Base-by-base conservation (phyloP, 768 basidiomycete genomes). In the Agrocybe chaxingu region DNA sequence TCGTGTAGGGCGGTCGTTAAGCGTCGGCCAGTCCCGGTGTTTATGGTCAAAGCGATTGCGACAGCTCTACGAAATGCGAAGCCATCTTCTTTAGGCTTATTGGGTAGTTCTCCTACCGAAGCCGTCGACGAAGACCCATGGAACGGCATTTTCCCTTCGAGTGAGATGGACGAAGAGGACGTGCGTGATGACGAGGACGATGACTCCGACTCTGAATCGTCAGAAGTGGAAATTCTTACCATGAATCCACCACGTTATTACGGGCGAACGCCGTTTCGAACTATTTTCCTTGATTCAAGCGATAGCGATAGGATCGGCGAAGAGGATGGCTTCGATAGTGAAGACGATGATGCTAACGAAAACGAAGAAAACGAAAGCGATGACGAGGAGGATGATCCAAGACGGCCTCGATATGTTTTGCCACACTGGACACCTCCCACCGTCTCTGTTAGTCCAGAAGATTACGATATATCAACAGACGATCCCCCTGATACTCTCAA, bases 11-110 rank as follows among this genome's bases (percentile, higher is more conserved):
- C 84, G 5, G 61, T 60, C 7, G 74, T 89, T 13, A 69, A 66
- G 19, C 73, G 73, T 42, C 78, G 84, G 24, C 88, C 88, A 4
- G 78, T 81, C 19, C 87, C 86, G 0, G 71, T 87, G 18, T 89
- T 86, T 58, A 63, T 87, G 59, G 73, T 90, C 43, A 87, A 87
- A 64, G 72, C 76, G 12, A 72, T 89, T 24, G 73, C 75, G 0
- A 64, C 72, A 10, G 70, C 77, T 2, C 57, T 89, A 11, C 63
- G 66, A 33, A 80, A 78, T 52, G 67, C 62, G n/a, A 80, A 72
- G 55, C 62, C 61, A 0, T 29, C 50, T 13, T 29, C 42, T 19
- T 3, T 40, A 35, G 55, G 54, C 12, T 42, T 40, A 38, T 57
- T 55, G 18, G 60, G 58, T 1, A 44, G 54, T 0, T 63, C 60